phyloP scores from a whole-genome alignment of 1,284 basidiomycete genomes.

The Cryptococcus sp. region DNA sequence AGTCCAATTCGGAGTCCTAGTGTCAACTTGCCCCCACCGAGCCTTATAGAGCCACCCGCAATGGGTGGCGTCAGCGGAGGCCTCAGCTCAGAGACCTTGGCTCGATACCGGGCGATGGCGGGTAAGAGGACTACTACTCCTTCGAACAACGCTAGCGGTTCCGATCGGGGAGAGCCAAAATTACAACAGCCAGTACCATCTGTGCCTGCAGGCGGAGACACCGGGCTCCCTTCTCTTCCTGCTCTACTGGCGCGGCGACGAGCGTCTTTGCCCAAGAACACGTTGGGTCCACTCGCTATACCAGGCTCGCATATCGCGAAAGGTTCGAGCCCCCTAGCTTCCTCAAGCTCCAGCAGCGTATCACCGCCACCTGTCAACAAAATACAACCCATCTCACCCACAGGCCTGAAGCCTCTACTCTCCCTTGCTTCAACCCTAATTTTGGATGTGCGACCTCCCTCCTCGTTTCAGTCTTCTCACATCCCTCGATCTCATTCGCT shows the following conservation, averaged over 20 bases:
- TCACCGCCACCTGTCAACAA: slow-evolving; percentile 10
- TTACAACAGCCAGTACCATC: not conserved
- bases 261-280: slow-evolving; percentile 29
- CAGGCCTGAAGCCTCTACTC: slow-evolving; percentile 21
- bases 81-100: slow-evolving; percentile 1
- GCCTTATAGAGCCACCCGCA: too few relatives aligned
- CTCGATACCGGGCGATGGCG: slow-evolving; percentile 2
- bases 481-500: slow-evolving; percentile 76
- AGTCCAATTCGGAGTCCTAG: slow-evolving; percentile 8
- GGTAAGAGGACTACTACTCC: slow-evolving; percentile 1
- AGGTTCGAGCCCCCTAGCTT: slow-evolving; percentile 22
- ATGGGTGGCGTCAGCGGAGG: not conserved
- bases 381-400: slow-evolving; percentile 28
- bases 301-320: slow-evolving; percentile 13
- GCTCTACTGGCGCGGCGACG: slow-evolving; percentile 22
- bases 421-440: slow-evolving; percentile 56
- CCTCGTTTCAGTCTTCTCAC: slow-evolving; percentile 67
- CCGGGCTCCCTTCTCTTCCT: slow-evolving; percentile 18
- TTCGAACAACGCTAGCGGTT: not conserved
- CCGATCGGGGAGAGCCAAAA: too few relatives aligned
- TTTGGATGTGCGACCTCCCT: slow-evolving; percentile 86
- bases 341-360: slow-evolving; percentile 10
- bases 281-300: not conserved
- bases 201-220: not conserved
- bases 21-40: not conserved